Evolutionary conservation across 352 stramenopile genomes (phyloP), one percentile per base, ranked within the genome.

Genomic region (Phytophthora pinifolia): DNA sequence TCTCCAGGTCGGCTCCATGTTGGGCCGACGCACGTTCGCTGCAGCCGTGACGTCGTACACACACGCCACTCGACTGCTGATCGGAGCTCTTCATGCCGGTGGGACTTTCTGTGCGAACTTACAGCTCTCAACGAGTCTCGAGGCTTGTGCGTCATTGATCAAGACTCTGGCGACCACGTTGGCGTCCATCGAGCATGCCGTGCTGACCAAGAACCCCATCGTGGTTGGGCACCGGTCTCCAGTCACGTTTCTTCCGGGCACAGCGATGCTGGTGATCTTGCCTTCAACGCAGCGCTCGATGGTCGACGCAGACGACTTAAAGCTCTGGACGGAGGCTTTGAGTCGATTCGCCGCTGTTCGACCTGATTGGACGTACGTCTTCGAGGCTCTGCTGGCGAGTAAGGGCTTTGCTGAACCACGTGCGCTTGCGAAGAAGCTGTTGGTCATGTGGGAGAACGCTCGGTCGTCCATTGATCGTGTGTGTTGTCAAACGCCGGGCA

Each of bases 11-110:
- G 76, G 75, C 34, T 59, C 44, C 1, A 52, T 85, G 1, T 63
- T 88, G 25, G 79, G 79, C 3, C 62, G 76, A 17, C 65, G 62
- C 9, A 59, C 50, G 5, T 89, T 89, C 34, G 54, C 46, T 13
- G 33, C 54, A 14, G 22, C 55, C 42, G 20, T 70, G 15, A 58
- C 41, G 0, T 58, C 52, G 27, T 68, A 71, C 18, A 22, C 72
- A 6, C 65, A 79, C 13, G 53, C 73, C 2, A 54, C 62, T 4
- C 75, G 69, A 17, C 55, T 87, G 6, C 18, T 89, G 6, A 56
- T 73, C 25, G 79, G 79, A 3, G 70, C 70, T 7, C 39, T 83
- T 12, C 46, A 74, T 20, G 49, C 67, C 20, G 73, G 73, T n/a
- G 73, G 73, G 0, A 68, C 59, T 1, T 80, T 83, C 37, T 74